These are phyloP conservation scores for Solanum neorickii DNA, from an alignment of 257 asterid species.

Conservation along the genomic window DNA sequence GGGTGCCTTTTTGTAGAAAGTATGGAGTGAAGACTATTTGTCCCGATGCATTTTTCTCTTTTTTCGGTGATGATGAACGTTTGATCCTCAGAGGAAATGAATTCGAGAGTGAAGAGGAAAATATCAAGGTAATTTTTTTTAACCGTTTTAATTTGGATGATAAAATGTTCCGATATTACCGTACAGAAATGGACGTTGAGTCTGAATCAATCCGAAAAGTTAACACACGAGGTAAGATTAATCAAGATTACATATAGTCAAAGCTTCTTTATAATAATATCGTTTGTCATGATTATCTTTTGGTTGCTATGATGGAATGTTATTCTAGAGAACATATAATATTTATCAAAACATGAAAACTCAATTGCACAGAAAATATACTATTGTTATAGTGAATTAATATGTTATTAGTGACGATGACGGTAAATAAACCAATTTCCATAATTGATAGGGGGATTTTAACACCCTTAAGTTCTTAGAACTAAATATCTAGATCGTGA, in stretches of 20 bases:
- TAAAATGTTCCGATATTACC: background rate
- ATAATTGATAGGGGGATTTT: background rate
- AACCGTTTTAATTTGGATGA: background rate
- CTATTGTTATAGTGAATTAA: background rate
- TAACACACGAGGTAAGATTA: background rate
- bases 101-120: constrained; percentile 30
- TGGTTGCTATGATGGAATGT: background rate
- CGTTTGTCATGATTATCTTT: background rate
- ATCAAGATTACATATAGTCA: too few species aligned
- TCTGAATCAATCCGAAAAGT: background rate
- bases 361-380: background rate
- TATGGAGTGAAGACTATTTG: constrained; percentile 51
- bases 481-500: background rate
- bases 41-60: constrained; percentile 62
- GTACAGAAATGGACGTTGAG: background rate
- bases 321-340: background rate
- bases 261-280: background rate
- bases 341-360: background rate
- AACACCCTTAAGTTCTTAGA: fast-evolving
- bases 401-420: background rate
- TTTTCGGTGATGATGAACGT: constrained; percentile 41
- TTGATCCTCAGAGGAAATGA: constrained; percentile 25
- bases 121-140: constrained; percentile 30
- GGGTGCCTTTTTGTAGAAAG: constrained; percentile 62
- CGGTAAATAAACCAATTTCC: background rate